Evolutionary conservation across 768 basidiomycete species (phyloP).

Genomic region (Panaeolus papilionaceus): DNA sequence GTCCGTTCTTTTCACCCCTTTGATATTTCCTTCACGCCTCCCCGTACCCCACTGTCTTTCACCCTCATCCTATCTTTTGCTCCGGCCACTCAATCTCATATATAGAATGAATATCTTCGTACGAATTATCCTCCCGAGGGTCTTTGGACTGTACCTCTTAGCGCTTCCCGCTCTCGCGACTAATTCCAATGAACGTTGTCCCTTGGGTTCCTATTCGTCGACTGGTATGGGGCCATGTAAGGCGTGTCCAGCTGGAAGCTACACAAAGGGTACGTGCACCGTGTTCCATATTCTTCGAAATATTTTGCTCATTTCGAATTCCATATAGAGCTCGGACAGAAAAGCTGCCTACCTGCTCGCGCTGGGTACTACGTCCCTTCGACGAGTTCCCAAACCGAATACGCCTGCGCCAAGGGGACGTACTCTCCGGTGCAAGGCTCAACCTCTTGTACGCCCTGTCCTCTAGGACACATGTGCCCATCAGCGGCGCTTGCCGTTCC

Average conservation of each 20-base stretch:
- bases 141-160: not conserved
- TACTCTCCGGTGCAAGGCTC: not conserved
- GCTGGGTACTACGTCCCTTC: slow-evolving; percentile 4
- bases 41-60: not conserved
- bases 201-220: not conserved
- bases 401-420: not conserved
- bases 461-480: not conserved
- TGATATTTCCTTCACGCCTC: not conserved
- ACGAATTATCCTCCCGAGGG: not conserved
- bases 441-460: not conserved
- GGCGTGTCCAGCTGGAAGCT: not conserved
- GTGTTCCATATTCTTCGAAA: not conserved
- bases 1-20: not conserved
- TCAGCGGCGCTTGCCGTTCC: not conserved
- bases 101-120: not conserved
- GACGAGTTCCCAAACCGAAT: not conserved
- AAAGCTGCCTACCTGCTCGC: not conserved
- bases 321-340: not conserved
- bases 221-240: not conserved
- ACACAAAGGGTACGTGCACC: not conserved
- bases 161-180: not conserved
- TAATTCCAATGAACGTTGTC: not conserved
- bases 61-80: not conserved
- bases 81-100: not conserved
- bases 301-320: too few relatives aligned